Evolutionary conservation across 2,329 filamentous ascomycete genomes (phyloP).

Genomic region (Colletotrichum cordylinicola): DNA sequence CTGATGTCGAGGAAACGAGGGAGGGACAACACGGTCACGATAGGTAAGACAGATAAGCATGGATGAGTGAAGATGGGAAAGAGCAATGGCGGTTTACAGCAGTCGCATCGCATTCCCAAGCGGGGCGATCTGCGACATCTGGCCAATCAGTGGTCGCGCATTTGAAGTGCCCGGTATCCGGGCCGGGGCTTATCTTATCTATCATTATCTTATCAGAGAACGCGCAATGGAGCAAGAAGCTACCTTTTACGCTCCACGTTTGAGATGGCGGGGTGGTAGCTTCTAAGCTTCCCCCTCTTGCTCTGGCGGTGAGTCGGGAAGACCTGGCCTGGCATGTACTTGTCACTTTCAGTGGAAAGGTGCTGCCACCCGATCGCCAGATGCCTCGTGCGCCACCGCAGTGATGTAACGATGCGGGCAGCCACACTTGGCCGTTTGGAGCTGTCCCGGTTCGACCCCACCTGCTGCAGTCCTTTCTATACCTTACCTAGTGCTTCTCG

Average conservation of each 20-base stretch:
- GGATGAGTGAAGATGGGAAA: neutral
- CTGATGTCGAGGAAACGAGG: neutral
- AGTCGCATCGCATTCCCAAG: neutral
- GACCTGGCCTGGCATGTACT: neutral
- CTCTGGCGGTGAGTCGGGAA: neutral
- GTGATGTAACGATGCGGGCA: neutral
- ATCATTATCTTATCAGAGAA: neutral
- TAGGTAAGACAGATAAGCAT: neutral
- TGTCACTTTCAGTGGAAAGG: neutral
- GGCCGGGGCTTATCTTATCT: neutral
- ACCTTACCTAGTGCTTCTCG: neutral
- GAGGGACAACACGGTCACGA: neutral
- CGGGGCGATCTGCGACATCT: neutral
- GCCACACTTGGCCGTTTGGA: neutral
- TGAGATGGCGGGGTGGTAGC: neutral
- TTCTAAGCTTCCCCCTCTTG: too few species aligned
- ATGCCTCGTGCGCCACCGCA: neutral
- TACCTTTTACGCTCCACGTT: neutral
- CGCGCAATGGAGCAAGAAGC: neutral
- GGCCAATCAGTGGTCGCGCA: neutral
- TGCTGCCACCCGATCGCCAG: neutral
- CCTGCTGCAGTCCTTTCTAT: neutral
- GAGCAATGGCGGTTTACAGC: neutral
- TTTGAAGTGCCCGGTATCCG: neutral
- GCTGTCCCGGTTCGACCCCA: neutral